Evolutionary conservation across 2,329 filamentous ascomycete genomes (phyloP).

Genomic region (Aspergillus sp.): DNA sequence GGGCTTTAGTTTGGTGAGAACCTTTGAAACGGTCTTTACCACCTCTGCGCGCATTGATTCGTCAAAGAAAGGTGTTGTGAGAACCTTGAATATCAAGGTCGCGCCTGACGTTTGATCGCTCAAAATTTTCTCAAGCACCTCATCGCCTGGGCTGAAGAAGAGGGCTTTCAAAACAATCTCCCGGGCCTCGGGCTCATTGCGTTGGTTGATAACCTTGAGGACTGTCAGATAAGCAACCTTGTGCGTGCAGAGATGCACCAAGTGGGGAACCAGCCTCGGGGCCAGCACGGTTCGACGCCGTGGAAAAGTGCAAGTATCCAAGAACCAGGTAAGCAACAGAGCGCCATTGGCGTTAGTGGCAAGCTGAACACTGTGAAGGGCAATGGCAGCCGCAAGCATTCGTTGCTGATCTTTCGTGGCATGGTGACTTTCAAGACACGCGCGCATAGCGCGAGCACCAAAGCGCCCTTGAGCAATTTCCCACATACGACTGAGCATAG

Average conservation of each 20-base stretch:
- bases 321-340: conserved; percentile 92
- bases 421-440: conserved; percentile 94
- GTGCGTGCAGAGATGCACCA: conserved; percentile 96
- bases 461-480: conserved; percentile 91
- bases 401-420: conserved; percentile 93
- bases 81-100: conserved; percentile 96
- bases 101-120: conserved; percentile 90
- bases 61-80: conserved; percentile 97
- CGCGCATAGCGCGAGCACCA: conserved; percentile 92
- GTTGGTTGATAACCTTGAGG: conserved; percentile 97
- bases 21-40: conserved; percentile 87
- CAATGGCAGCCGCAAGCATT: conserved; percentile 90
- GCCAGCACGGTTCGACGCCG: conserved; percentile 88
- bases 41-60: conserved; percentile 86
- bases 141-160: conserved; percentile 88
- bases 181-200: conserved; percentile 88
- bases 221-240: conserved; percentile 98
- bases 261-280: conserved; percentile 85
- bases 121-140: conserved; percentile 85
- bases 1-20: conserved; percentile 87
- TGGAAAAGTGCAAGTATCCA: conserved; percentile 97
- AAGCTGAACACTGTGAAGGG: conserved; percentile 94
- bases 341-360: conserved; percentile 96
- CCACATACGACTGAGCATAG: conserved; percentile 93
- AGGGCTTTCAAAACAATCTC: conserved; percentile 88